A percentile compares a stretch with the other conserved stretches of the same genome.
phyloP scores from a whole-genome alignment of 2,329 filamentous ascomycete genomes.

The Pseudogymnoascus sp. region DNA sequence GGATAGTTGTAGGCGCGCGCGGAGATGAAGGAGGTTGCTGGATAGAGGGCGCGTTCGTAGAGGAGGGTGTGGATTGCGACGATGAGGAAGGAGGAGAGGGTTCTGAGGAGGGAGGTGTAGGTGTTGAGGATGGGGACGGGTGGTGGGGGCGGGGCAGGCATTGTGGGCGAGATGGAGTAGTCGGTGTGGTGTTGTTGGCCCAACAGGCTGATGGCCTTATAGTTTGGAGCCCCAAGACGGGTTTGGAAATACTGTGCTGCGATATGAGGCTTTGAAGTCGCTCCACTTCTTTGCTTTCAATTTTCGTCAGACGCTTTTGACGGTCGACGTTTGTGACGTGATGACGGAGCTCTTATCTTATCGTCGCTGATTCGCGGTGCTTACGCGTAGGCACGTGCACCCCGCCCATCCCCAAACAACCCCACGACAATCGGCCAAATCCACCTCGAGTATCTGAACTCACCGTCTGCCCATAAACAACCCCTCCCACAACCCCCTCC shows the following conservation, averaged over 20 bases:
- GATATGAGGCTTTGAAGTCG: neutral
- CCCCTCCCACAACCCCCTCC: neutral
- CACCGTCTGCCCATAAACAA: neutral
- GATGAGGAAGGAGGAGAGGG: constrained; percentile 60
- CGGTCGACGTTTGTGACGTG: neutral
- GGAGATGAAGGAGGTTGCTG: constrained; percentile 56
- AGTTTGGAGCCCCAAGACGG: neutral
- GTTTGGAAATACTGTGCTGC: neutral
- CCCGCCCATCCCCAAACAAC: constrained; percentile 10
- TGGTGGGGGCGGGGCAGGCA: constrained; percentile 13
- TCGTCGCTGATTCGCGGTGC: constrained; percentile 1
- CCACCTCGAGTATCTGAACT: neutral
- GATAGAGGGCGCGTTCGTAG: constrained; percentile 61
- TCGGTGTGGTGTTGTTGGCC: neutral
- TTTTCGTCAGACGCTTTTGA: neutral
- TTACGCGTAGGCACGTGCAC: constrained; percentile 9
- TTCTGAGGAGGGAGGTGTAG: constrained; percentile 41
- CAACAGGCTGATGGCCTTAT: neutral
- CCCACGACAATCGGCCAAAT: constrained; percentile 3
- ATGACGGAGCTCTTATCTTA: constrained; percentile 12
- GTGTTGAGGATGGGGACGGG: constrained; percentile 34
- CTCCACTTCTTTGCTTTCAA: neutral
- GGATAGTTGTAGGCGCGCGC: constrained; percentile 63
- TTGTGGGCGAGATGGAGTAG: constrained; percentile 6
- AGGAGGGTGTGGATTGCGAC: constrained; percentile 66